phyloP scores from a whole-genome alignment of 2,329 filamentous ascomycete genomes.

The Teratosphaeria epicoccoides region DNA sequence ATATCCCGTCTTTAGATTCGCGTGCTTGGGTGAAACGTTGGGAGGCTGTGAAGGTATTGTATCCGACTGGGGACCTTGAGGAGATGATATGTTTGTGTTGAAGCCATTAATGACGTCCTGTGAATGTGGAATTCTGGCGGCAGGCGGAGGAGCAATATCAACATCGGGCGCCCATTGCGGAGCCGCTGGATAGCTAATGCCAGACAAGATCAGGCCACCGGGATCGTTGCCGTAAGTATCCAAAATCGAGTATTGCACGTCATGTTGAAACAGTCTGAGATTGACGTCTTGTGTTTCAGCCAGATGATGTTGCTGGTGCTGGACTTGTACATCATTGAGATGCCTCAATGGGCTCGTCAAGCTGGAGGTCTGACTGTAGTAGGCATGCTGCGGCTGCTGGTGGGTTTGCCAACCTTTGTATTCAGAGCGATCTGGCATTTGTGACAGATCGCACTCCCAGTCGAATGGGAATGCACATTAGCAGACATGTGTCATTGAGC shows the following conservation, averaged over 20 bases:
- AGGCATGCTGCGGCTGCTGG: not conserved
- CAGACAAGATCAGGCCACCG: constrained; percentile 15
- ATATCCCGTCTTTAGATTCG: constrained; percentile 5
- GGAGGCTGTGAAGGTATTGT: constrained; percentile 16
- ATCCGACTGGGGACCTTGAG: constrained; percentile 7
- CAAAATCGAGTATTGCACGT: constrained; percentile 9
- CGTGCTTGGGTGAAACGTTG: constrained; percentile 11
- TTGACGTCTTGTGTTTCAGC: constrained; percentile 19
- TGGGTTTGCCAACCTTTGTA: constrained; percentile 6
- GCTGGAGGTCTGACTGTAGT: constrained; percentile 3
- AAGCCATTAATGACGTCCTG: constrained; percentile 15
- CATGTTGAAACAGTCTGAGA: constrained; percentile 19
- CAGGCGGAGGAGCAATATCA: constrained; percentile 22
- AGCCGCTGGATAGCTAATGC: constrained; percentile 16
- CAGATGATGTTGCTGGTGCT: constrained; percentile 6
- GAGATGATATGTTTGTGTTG: constrained; percentile 11
- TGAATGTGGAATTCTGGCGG: constrained; percentile 13
- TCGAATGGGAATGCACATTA: constrained; percentile 6
- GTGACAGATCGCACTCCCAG: constrained; percentile 2
- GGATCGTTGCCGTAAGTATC: constrained; percentile 11
- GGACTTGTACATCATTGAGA: not conserved
- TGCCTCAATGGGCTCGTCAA: not conserved
- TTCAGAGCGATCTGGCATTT: constrained; percentile 8
- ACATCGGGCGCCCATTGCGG: constrained; percentile 18
- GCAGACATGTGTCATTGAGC: constrained; percentile 9